Base-by-base conservation (phyloP, 345 rosid genomes). In the Psidium friedrichsthalianum region DNA sequence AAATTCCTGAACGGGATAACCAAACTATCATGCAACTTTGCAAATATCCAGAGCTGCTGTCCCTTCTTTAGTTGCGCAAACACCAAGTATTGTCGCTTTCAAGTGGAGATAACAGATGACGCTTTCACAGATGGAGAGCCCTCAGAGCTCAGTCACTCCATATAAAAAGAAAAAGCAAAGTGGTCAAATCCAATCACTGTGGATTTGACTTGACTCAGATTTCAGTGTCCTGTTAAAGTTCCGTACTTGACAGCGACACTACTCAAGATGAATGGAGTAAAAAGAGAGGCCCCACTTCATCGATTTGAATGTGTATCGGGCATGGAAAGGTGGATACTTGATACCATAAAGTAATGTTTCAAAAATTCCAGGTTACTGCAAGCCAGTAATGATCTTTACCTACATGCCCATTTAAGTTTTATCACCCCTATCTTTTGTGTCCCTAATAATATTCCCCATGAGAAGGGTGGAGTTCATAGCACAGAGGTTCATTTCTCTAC, bases 41-140 rank as follows among this genome's bases (percentile, higher is more conserved):
- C 78, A 36, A 32, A 16, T 32, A 69, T 32, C 56, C 82, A 52
- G 53, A 42, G 84, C 52, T 69, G 69, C 74, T 82, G 85, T 83
- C 85, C 74, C 83, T 78, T 42, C 85, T 86, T 83, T 74, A 42
- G 56, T 42, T 86, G 87, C 78, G 29, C 59, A 86, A 56, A 40
- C 51, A 16, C 55, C n/a, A 16, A 82, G 40, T 74, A n/a, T 57
- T 52, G 69, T 69, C 85, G 6, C 44, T 82, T 24, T 57, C 84
- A 56, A 55, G 44, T 32, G 44, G 22, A 36, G 2, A 32, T 4
- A 32, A 81, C 51, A 57, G 84, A 56, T 86, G 44, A 56, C 44
- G 36, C 84, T 86, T 86, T 86, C 84, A 59, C 32, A 12, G 18
- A 82, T 32, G 44, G 36, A 36, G 18, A 13, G 74, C 22, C 58